A percentile compares a stretch with the other conserved stretches of the same genome.
phyloP scores from a whole-genome alignment of 2,329 filamentous ascomycete genomes.

The Tolypocladium amazonense region DNA sequence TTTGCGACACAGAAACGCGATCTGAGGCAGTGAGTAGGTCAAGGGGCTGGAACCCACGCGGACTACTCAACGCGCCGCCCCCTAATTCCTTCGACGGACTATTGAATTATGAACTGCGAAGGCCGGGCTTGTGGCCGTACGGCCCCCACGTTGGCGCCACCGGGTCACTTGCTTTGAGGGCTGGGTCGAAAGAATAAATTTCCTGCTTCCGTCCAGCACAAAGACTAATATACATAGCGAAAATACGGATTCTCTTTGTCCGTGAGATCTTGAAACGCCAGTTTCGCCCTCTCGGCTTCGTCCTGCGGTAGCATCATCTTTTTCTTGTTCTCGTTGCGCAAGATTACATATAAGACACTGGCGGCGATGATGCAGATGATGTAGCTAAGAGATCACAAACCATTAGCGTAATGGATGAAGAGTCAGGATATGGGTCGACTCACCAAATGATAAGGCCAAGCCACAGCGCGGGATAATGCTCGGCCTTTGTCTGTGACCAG shows the following conservation, averaged over 20 bases:
- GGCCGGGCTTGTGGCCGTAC: no score
- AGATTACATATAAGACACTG: slow-evolving; percentile 43
- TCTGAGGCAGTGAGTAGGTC: no score
- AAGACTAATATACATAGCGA: slow-evolving; percentile 35
- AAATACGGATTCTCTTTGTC: slow-evolving; percentile 61
- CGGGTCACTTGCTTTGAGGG: neutral
- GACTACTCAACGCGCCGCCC: no score
- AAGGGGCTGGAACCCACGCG: no score
- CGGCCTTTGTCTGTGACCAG: slow-evolving; percentile 49
- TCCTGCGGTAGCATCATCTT: slow-evolving; percentile 38
- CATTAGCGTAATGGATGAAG: neutral
- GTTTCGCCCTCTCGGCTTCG: slow-evolving; percentile 48
- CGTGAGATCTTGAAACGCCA: slow-evolving; percentile 58
- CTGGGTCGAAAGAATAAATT: neutral
- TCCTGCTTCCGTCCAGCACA: neutral
- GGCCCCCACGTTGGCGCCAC: no score
- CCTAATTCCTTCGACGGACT: no score
- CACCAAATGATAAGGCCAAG: slow-evolving; percentile 52
- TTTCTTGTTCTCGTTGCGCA: slow-evolving; percentile 46
- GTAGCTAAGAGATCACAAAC: slow-evolving; percentile 34
- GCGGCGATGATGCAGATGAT: slow-evolving; percentile 55
- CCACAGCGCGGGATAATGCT: slow-evolving; percentile 66
- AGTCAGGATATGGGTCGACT: neutral
- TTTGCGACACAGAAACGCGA: neutral
- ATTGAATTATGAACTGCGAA: no score